phyloP scores from a whole-genome alignment of 2,329 filamentous ascomycete genomes.

The Didymella glomerata region DNA sequence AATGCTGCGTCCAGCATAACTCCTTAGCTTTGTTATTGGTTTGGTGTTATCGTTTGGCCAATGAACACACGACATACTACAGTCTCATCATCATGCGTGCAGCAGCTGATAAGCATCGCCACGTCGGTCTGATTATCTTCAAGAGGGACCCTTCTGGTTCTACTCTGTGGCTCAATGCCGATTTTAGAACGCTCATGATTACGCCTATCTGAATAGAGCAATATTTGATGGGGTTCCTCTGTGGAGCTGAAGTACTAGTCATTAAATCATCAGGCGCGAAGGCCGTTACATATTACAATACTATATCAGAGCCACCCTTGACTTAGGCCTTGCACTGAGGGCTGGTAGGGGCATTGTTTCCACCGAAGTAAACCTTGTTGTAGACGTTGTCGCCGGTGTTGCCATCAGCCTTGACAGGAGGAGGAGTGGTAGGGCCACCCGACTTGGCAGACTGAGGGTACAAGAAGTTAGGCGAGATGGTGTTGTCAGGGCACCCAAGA shows the following conservation, averaged over 20 bases:
- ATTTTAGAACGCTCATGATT: too few species aligned
- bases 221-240: too few species aligned
- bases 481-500: conserved; percentile 45
- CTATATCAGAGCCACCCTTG: neutral
- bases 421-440: conserved; percentile 43
- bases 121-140: too few species aligned
- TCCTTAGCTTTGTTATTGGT: too few species aligned
- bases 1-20: too few species aligned
- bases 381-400: conserved; percentile 20
- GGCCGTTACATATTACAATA: neutral
- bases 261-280: neutral
- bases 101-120: too few species aligned
- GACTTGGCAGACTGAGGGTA: conserved; percentile 39
- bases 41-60: too few species aligned
- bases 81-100: too few species aligned
- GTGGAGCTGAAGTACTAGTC: neutral
- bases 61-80: too few species aligned
- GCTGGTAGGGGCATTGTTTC: neutral
- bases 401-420: conserved; percentile 29
- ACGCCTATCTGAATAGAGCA: too few species aligned
- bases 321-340: neutral
- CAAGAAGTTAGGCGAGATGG: conserved; percentile 40
- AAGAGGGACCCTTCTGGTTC: too few species aligned
- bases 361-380: neutral
- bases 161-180: too few species aligned